Percentiles rank a stretch among this genome's conserved stretches.
Conservation (phyloP, 2,329 filamentous ascomycete genomes). For the Clonostachys byssicola region DNA sequence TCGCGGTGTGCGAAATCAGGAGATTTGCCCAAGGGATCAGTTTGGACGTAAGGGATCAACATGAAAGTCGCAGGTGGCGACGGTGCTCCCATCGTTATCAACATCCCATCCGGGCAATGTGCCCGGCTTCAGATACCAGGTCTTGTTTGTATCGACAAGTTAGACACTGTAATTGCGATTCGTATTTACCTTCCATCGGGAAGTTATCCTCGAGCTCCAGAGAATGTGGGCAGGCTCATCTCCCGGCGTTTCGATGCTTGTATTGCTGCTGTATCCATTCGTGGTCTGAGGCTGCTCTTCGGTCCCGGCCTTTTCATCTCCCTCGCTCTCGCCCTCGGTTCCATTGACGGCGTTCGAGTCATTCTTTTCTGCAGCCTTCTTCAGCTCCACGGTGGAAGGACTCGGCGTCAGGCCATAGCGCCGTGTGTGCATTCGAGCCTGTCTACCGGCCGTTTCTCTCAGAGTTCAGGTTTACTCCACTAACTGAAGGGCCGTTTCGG, state of each 20-base stretch:
- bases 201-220: constrained; percentile 66
- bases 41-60: too few species aligned
- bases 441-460: constrained; percentile 55
- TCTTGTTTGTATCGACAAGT: constrained; percentile 69
- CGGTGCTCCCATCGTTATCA: too few species aligned
- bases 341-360: constrained; percentile 5
- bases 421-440: constrained; percentile 60
- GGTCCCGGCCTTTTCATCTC: background rate
- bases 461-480: too few species aligned
- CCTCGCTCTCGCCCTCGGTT: constrained; percentile 10
- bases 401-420: constrained; percentile 13
- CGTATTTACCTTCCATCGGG: constrained; percentile 85
- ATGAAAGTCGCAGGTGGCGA: too few species aligned
- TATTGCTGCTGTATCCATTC: constrained; percentile 1
- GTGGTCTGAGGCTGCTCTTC: constrained; percentile 1
- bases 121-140: too few species aligned
- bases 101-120: too few species aligned
- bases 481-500: too few species aligned
- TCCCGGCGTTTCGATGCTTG: background rate
- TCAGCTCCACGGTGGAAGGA: background rate
- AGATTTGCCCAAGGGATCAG: too few species aligned
- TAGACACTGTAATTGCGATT: constrained; percentile 93
- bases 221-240: constrained; percentile 5
- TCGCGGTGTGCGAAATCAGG: too few species aligned
- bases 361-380: constrained; percentile 3